Base-by-base conservation (phyloP, 345 rosid species). In the Lumnitzera racemosa region DNA sequence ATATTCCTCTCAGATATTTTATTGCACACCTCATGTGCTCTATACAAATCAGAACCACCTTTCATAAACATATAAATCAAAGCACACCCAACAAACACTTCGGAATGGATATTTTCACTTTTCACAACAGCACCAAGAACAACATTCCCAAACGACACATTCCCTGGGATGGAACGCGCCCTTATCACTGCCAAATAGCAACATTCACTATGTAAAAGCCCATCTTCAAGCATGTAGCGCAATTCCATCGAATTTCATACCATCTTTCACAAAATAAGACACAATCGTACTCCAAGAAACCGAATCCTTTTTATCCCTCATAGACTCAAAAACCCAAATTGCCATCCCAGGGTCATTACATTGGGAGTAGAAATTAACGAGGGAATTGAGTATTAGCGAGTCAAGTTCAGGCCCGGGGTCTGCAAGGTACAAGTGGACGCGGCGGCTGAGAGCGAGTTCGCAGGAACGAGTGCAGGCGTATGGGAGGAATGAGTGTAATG, bases 221-320 rank as follows among this genome's bases (percentile, higher is more conserved):
- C 88, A 29, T 56, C 48, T 6, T 64, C 77, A 49, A 88, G 59
- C 88, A 85, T 78, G 61, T 62, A 76, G 20, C 20, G 20, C 20
- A 55, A 83, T 62, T 5, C 87, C 85, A 17, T 85, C 74, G 6
- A 43, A 31, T 15, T 73, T 73, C 69, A 66, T 80, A 5, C 71
- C 74, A 11, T 79, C 78, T 16, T 73, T 83, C 15, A 78, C 87
- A 13, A 68, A 80, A 71, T 87, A 81, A 31, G 90, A 79, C 66
- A 82, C 83, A 80, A 85, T 82, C 3, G 92, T 74, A 61, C 92
- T 81, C 92, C 95, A 87, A 0, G 90, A 85, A 66, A 85, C 89
- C 69, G 76, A 63, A 63, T 87, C 86, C 60, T 88, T 74, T 59
- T 83, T 83, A 25, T 62, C 47, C 11, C 71, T 82, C 95, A 87